Percentiles rank a stretch among this genome's conserved stretches.
These are phyloP conservation scores for Gnomoniopsis sp. DNA, from an alignment of 2,329 filamentous ascomycete genomes.

Conservation along the genomic window DNA sequence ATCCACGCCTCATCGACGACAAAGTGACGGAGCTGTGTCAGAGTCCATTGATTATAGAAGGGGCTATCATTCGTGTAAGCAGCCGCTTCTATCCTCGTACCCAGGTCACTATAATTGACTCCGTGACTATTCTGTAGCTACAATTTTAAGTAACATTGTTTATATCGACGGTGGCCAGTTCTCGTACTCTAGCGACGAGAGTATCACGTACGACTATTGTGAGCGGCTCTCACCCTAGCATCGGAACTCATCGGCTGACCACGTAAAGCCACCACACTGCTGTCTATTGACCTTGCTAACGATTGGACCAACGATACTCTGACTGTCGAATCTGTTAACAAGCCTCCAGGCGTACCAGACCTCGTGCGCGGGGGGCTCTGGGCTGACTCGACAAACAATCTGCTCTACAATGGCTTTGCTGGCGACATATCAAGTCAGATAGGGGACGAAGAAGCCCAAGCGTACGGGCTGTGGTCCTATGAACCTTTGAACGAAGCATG, in stretches of 20 bases:
- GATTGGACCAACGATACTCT: slow-evolving; percentile 5
- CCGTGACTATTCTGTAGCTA: too few relatives aligned
- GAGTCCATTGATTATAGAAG: too few relatives aligned
- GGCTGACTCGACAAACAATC: background rate
- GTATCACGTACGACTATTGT: slow-evolving; percentile 21
- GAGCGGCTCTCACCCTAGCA: too few relatives aligned
- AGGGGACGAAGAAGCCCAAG: background rate
- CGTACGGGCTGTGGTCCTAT: slow-evolving; percentile 11
- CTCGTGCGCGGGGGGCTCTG: slow-evolving; percentile 1
- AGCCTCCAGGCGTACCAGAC: slow-evolving; percentile 6
- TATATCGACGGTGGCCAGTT: slow-evolving; percentile 24
- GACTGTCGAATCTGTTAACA: background rate
- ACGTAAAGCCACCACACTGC: slow-evolving; percentile 13
- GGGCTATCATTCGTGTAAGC: slow-evolving; percentile 23
- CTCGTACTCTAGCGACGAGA: slow-evolving; percentile 19
- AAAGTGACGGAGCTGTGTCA: too few relatives aligned
- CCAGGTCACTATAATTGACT: background rate
- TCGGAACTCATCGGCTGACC: too few relatives aligned
- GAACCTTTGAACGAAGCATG: slow-evolving; percentile 6
- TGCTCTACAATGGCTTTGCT: slow-evolving; percentile 12
- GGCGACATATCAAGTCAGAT: background rate
- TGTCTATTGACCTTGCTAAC: slow-evolving; percentile 1
- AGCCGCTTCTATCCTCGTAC: too few relatives aligned
- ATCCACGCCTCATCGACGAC: too few relatives aligned
- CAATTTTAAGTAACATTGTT: slow-evolving; percentile 20